Evolutionary conservation across 2,329 filamentous ascomycete genomes (phyloP).

Genomic region (Xylaria sp.): DNA sequence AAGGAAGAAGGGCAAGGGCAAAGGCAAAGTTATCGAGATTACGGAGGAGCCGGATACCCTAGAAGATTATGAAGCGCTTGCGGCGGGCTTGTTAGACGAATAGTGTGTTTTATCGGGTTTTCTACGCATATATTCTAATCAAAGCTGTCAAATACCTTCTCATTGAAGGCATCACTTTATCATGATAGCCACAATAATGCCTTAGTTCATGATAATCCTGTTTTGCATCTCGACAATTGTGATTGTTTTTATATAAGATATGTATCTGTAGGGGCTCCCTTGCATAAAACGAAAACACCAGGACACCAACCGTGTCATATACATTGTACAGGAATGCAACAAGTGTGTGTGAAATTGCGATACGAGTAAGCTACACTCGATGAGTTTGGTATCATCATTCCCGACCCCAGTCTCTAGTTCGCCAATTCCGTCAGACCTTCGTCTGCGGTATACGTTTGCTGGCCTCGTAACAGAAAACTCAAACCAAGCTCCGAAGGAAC

Average conservation of each 20-base stretch:
- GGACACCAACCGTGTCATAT: background rate
- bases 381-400: conserved; percentile 43
- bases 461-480: conserved; percentile 14
- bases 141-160: background rate
- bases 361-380: conserved; percentile 36
- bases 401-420: conserved; percentile 29
- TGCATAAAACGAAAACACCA: background rate
- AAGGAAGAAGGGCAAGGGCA: conserved; percentile 58
- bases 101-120: conserved; percentile 29
- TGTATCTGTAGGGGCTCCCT: background rate
- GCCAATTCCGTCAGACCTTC: background rate
- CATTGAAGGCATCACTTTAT: background rate
- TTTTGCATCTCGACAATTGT: too few species aligned
- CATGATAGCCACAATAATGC: background rate
- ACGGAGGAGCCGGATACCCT: conserved; percentile 79
- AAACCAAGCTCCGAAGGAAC: conserved; percentile 14
- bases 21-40: conserved; percentile 68
- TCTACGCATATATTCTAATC: conserved; percentile 7
- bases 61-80: conserved; percentile 81
- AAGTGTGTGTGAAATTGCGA: conserved; percentile 34
- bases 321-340: background rate
- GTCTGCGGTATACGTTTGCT: conserved; percentile 2
- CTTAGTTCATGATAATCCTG: background rate
- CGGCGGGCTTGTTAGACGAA: conserved; percentile 73
- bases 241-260: background rate